Conservation (phyloP, 257 asterid species). For the Lycium barbarum region DNA sequence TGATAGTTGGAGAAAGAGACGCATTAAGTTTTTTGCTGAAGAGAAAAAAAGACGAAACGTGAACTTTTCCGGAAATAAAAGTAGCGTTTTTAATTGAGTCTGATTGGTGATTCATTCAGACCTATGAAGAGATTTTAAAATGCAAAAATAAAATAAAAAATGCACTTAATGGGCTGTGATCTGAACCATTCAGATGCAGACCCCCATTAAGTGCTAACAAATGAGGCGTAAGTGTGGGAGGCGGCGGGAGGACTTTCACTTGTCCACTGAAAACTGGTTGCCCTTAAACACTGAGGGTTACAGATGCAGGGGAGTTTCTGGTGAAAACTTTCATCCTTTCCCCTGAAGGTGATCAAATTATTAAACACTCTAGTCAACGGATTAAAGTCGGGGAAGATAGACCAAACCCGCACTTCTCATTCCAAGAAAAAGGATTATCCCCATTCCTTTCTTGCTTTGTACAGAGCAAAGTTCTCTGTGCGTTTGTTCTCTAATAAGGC, state of each 20-base stretch:
- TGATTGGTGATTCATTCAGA: not conserved
- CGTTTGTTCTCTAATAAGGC: not conserved
- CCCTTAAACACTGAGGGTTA: not conserved
- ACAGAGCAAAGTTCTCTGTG: not conserved
- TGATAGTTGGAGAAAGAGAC: too few relatives aligned
- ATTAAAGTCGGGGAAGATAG: conserved; percentile 13
- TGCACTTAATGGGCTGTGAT: not conserved
- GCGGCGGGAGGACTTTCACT: not conserved
- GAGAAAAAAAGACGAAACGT: not conserved
- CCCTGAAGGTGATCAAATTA: conserved; percentile 4
- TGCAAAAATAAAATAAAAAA: not conserved
- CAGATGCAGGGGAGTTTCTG: not conserved
- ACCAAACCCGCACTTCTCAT: not conserved
- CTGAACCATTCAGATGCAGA: not conserved
- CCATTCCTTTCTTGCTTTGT: not conserved
- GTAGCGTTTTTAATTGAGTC: not conserved
- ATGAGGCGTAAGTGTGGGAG: not conserved
- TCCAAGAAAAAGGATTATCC: not conserved
- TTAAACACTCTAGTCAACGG: not conserved
- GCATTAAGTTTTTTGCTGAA: not conserved
- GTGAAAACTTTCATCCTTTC: not conserved
- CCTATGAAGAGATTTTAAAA: conserved; percentile 1
- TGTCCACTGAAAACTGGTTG: conserved; percentile 17
- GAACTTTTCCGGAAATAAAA: not conserved
- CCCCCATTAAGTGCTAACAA: not conserved